Percentiles rank a stretch among this genome's conserved stretches.
Evolutionary conservation across 1,139 yeast species (phyloP).

Genomic region (Kluyveromyces sp.): DNA sequence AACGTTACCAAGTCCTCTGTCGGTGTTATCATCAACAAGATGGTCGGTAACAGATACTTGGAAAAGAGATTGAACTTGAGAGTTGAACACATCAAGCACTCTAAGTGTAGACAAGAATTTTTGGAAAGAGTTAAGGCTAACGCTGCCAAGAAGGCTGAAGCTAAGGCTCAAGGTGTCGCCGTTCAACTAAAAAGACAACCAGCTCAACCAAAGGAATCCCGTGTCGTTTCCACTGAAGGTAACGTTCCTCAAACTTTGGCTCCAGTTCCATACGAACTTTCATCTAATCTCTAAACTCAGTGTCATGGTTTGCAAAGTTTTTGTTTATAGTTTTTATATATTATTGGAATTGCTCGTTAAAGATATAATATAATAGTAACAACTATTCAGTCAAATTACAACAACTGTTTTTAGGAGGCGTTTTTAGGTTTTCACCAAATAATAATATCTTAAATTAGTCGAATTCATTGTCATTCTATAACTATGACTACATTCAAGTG

Average conservation of each 20-base stretch:
- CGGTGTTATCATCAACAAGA: conserved; percentile 96
- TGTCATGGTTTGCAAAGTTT: conserved; percentile 16
- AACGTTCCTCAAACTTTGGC: conserved; percentile 95
- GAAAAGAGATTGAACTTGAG: conserved; percentile 98
- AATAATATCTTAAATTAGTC: background rate
- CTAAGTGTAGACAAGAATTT: conserved; percentile 99
- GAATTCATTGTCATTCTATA: too few species aligned
- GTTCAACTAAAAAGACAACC: conserved; percentile 97
- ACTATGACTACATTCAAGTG: background rate
- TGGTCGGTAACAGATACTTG: conserved; percentile 97
- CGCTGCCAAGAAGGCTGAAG: conserved; percentile 90
- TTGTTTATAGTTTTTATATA: conserved; percentile 7
- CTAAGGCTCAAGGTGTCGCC: conserved; percentile 88
- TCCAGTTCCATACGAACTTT: conserved; percentile 99
- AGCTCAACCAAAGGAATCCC: conserved; percentile 92
- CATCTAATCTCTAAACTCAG: conserved; percentile 52
- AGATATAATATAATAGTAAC: conserved; percentile 7
- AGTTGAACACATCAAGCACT: conserved; percentile 98
- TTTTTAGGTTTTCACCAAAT: background rate
- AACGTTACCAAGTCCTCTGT: conserved; percentile 98
- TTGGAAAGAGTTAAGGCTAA: conserved; percentile 95
- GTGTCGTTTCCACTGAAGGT: conserved; percentile 68
- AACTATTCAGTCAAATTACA: background rate
- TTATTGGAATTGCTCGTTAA: conserved; percentile 7
- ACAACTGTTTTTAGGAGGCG: background rate